Evolutionary conservation across 495 filamentous ascomycete species (phyloP).

Genomic region (Annulohypoxylon stygium): DNA sequence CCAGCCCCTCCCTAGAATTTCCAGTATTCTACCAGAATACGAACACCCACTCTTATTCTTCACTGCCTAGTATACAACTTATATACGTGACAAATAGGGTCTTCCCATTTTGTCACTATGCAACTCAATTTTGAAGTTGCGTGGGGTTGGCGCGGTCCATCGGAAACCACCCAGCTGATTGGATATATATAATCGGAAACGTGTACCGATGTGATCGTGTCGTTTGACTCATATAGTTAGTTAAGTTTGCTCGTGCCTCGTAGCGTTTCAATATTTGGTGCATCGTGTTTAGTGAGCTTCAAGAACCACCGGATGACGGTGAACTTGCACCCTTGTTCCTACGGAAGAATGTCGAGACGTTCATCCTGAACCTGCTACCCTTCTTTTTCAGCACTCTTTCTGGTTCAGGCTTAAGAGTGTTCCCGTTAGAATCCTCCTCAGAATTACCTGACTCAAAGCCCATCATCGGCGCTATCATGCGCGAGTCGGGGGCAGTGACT

Average conservation of each 20-base stretch:
- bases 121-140: constrained; percentile 26
- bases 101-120: constrained; percentile 14
- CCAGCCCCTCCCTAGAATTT: constrained; percentile 21
- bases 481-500: constrained; percentile 55
- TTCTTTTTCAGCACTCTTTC: constrained; percentile 60
- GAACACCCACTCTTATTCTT: constrained; percentile 20
- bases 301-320: constrained; percentile 49
- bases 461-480: constrained; percentile 36
- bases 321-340: constrained; percentile 60
- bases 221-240: constrained; percentile 11
- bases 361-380: constrained; percentile 62
- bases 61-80: constrained; percentile 50
- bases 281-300: constrained; percentile 10
- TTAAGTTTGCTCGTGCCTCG: constrained; percentile 14
- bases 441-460: constrained; percentile 38
- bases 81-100: constrained; percentile 41
- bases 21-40: constrained; percentile 19
- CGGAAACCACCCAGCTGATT: background rate
- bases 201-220: constrained; percentile 23
- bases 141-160: constrained; percentile 1
- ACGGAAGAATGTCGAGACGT: constrained; percentile 59
- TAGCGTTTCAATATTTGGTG: constrained; percentile 8
- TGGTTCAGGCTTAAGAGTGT: constrained; percentile 46
- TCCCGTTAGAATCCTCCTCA: constrained; percentile 51
- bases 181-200: constrained; percentile 26